These are phyloP conservation scores for Eucalyptus urophylla DNA, from an alignment of 345 rosid species.

Conservation along the genomic window DNA sequence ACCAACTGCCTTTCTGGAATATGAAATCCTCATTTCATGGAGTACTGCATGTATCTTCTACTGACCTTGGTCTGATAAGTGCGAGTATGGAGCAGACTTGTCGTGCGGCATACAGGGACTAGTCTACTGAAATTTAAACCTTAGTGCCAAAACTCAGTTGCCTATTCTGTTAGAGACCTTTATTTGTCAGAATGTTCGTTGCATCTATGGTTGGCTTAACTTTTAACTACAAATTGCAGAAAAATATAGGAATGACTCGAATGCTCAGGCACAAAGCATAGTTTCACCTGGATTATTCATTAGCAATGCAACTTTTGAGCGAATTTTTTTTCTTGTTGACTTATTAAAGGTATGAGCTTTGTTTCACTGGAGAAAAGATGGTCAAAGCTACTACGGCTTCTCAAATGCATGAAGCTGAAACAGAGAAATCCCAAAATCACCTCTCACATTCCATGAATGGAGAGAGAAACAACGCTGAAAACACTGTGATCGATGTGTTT, in stretches of 20 bases:
- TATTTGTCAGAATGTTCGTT: background rate
- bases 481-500: slow-evolving; percentile 54
- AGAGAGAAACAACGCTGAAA: slow-evolving; percentile 62
- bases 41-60: background rate
- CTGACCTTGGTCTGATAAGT: background rate
- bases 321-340: background rate
- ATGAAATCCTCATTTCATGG: background rate
- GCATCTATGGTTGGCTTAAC: background rate
- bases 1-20: background rate
- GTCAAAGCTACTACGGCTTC: slow-evolving; percentile 37
- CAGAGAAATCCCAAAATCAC: slow-evolving; percentile 56
- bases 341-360: slow-evolving; percentile 69
- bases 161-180: background rate
- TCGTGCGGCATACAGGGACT: background rate
- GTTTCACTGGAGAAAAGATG: slow-evolving; percentile 82
- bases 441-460: slow-evolving; percentile 50
- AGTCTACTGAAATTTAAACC: background rate
- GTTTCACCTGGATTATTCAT: background rate
- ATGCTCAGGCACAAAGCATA: background rate
- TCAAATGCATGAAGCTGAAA: slow-evolving; percentile 51
- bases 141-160: background rate
- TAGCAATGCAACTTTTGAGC: background rate
- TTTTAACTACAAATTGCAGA: background rate
- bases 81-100: background rate
- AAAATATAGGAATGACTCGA: background rate